These are phyloP conservation scores for Gaertneriomyces sp. DNA, from an alignment of 192 early-diverging fungal genomes.

Conservation along the genomic window DNA sequence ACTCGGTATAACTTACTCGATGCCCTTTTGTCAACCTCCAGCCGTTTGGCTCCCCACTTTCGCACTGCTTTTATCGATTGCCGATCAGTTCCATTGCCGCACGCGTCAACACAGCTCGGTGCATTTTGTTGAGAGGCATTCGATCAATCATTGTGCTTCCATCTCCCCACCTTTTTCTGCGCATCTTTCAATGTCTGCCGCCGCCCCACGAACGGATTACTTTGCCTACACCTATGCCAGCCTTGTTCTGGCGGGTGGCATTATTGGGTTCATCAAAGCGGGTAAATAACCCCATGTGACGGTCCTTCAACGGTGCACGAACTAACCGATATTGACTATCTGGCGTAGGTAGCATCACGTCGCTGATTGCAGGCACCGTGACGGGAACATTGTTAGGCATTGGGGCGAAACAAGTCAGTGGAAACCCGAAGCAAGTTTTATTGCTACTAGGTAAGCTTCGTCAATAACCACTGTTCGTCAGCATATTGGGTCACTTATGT, in stretches of 20 bases:
- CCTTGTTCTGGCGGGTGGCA: slow-evolving; percentile 18
- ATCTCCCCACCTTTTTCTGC: too few species aligned
- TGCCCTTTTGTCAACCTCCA: too few species aligned
- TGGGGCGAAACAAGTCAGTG: slow-evolving; percentile 21
- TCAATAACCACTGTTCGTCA: not conserved
- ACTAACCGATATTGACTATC: not conserved
- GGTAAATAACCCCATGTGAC: not conserved
- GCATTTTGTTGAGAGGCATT: too few species aligned
- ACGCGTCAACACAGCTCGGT: too few species aligned
- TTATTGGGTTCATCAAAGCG: slow-evolving; percentile 27
- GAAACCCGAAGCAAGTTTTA: slow-evolving; percentile 3
- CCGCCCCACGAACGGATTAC: slow-evolving; percentile 10
- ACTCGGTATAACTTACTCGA: too few species aligned
- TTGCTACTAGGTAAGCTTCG: slow-evolving; percentile 16
- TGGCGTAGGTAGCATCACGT: slow-evolving; percentile 14
- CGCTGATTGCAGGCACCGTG: slow-evolving; percentile 16
- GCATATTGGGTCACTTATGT: not conserved
- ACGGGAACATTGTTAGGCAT: slow-evolving; percentile 16
- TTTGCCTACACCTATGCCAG: slow-evolving; percentile 27
- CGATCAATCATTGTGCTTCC: too few species aligned
- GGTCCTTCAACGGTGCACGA: not conserved
- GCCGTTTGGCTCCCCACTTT: too few species aligned
- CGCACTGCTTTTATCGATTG: too few species aligned
- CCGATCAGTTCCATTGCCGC: too few species aligned
- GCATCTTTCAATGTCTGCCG: too few species aligned